Percentiles rank a stretch among this genome's conserved stretches.
Conservation (phyloP, 495 filamentous ascomycete genomes). For the Xylaria intraflava region DNA sequence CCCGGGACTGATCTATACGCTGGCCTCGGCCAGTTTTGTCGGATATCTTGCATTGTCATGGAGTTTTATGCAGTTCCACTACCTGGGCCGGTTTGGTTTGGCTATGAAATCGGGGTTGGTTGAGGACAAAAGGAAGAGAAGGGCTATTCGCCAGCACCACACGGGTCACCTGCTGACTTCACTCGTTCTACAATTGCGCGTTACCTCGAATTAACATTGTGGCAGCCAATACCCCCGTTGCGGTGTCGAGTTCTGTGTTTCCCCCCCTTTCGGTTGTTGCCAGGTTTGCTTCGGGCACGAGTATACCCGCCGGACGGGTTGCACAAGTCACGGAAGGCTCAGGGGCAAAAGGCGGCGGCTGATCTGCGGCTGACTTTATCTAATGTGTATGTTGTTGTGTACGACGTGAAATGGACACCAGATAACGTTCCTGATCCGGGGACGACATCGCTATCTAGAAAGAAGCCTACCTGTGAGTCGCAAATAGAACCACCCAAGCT, state of each 20-base stretch:
- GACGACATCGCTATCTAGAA: too few relatives aligned
- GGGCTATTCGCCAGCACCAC: slow-evolving; percentile 16
- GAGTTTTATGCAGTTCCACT: slow-evolving; percentile 15
- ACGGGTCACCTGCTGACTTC: slow-evolving; percentile 21
- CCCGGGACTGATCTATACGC: slow-evolving; percentile 1
- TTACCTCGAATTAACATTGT: slow-evolving; percentile 8
- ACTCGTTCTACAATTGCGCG: slow-evolving; percentile 5
- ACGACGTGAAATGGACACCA: not conserved
- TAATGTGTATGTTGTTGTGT: not conserved
- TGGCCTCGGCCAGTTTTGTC: not conserved
- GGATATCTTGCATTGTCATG: slow-evolving; percentile 26
- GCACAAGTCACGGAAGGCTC: not conserved
- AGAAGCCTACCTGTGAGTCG: too few relatives aligned
- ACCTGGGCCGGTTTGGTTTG: slow-evolving; percentile 9
- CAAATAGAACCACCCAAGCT: too few relatives aligned
- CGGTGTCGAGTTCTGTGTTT: slow-evolving; percentile 14
- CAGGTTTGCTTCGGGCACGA: not conserved
- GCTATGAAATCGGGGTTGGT: slow-evolving; percentile 13
- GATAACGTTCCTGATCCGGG: not conserved
- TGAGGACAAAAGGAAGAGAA: slow-evolving; percentile 18
- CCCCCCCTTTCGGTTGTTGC: not conserved
- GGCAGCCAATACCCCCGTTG: slow-evolving; percentile 31
- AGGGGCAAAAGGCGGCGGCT: not conserved
- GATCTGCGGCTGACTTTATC: not conserved
- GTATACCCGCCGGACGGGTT: not conserved